A percentile compares a stretch with the other conserved stretches of the same genome.
phyloP scores from a whole-genome alignment of 192 early-diverging fungal species.

The Coemansia sp. region DNA sequence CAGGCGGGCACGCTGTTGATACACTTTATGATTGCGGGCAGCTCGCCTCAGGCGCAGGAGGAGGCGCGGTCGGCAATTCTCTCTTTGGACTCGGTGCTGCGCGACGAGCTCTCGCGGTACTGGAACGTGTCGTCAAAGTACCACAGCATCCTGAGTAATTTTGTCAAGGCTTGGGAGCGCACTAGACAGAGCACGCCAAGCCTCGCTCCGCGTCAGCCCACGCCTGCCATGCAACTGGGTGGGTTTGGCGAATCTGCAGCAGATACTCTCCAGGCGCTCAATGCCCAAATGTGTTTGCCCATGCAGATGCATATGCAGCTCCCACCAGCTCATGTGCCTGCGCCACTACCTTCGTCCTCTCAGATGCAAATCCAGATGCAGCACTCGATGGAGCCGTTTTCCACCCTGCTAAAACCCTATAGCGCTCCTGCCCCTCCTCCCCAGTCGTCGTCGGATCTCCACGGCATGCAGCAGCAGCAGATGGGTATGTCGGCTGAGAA shows the following conservation, averaged over 20 bases:
- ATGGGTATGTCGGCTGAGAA: neutral
- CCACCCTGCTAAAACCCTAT: constrained; percentile 36
- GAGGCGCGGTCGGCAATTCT: constrained; percentile 50
- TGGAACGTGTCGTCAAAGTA: constrained; percentile 54
- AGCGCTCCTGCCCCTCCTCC: constrained; percentile 10
- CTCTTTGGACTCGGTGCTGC: constrained; percentile 41
- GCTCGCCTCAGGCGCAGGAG: constrained; percentile 48
- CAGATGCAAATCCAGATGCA: constrained; percentile 3
- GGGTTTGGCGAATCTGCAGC: constrained; percentile 17
- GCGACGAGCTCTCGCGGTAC: constrained; percentile 49
- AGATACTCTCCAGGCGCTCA: constrained; percentile 25
- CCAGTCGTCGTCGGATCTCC: neutral
- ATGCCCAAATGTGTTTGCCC: constrained; percentile 19
- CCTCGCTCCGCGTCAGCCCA: constrained; percentile 24
- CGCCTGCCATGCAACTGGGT: neutral
- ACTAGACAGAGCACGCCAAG: constrained; percentile 41
- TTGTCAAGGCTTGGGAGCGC: constrained; percentile 56
- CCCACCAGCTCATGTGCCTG: constrained; percentile 2
- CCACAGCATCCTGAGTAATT: constrained; percentile 45
- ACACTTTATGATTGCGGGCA: constrained; percentile 54
- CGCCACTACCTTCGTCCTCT: neutral
- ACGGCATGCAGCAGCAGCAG: constrained; percentile 9
- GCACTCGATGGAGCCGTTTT: constrained; percentile 10
- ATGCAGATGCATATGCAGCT: constrained; percentile 47
- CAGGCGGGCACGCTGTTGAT: constrained; percentile 55